phyloP scores from a whole-genome alignment of 73 alveolate genomes.

The Effrenium voratum region DNA sequence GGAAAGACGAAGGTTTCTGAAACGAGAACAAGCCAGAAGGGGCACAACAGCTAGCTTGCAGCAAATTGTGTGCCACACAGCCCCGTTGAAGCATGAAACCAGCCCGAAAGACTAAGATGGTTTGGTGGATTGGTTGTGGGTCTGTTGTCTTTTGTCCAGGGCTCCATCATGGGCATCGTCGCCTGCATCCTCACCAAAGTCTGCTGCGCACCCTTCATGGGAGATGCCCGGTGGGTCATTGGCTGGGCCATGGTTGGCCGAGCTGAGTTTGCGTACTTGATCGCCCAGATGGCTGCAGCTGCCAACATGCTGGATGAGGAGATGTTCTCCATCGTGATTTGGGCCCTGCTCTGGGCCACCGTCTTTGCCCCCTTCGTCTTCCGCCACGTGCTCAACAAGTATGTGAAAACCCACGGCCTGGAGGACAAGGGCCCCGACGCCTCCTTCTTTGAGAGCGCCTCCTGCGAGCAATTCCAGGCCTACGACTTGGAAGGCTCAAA shows the following conservation, averaged over 20 bases:
- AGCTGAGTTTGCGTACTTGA: conserved; percentile 84
- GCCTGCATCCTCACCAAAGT: conserved; percentile 79
- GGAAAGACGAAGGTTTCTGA: too few species aligned
- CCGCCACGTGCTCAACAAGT: conserved; percentile 50
- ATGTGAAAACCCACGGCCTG: conserved; percentile 34
- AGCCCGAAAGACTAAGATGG: too few species aligned
- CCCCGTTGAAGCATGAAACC: too few species aligned
- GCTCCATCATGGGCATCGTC: conserved; percentile 71
- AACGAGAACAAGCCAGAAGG: too few species aligned
- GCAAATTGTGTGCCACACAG: too few species aligned
- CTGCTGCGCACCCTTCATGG: conserved; percentile 74
- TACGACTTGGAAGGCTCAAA: neutral
- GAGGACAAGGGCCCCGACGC: conserved; percentile 31
- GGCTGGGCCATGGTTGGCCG: conserved; percentile 95
- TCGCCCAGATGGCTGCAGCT: conserved; percentile 77
- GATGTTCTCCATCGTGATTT: conserved; percentile 68
- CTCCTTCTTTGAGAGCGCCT: conserved; percentile 52
- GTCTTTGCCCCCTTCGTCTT: conserved; percentile 62
- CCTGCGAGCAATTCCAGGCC: neutral
- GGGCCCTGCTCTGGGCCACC: conserved; percentile 94
- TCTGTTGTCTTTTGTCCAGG: neutral
- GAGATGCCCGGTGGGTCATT: conserved; percentile 85
- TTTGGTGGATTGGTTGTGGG: too few species aligned
- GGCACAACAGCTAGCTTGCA: too few species aligned
- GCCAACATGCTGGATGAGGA: conserved; percentile 53